Evolutionary conservation across 2,329 filamentous ascomycete species (phyloP), one percentile per base, ranked within the genome.

Genomic region (Aspergillus phoenicis): DNA sequence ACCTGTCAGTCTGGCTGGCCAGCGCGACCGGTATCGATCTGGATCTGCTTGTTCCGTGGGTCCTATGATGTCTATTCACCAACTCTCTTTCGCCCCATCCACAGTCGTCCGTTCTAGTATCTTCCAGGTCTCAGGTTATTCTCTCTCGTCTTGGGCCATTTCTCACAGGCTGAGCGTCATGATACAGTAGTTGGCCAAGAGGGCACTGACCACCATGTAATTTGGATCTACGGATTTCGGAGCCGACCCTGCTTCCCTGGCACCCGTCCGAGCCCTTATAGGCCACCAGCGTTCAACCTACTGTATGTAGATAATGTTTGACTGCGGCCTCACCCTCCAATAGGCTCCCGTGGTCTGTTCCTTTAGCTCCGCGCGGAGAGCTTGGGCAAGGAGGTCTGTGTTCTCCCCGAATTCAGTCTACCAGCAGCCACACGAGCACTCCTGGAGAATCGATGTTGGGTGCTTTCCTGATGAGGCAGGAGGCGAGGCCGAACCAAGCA

Each of bases 1-100:
- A 56, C 53, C 53, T 56, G 41, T 56, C 53, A 56, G n/a, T 30
- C n/a, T 30, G 52, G 38, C 39, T 24, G 45, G 53, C 53, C 39
- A 56, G n/a, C 39, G 24, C 22, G 39, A 15, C 53, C 28, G 53
- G 13, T 17, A 56, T 51, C 47, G 53, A 56, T 41, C 52, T 56
- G 43, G 24, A 13, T 45, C 41, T 56, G 24, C 24, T 33, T 36
- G 53, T 56, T 47, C 53, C 53, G 30, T 56, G 53, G 53, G 26
- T 56, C 53, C 26, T 13, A 33, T 13, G 26, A 56, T 45, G 39
- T 33, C 38, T 45, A 30, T 56, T 56, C 53, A 26, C 26, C 26
- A 47, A 56, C 39, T 55, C 36, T 30, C 11, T 53, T 53, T n/a
- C 26, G 41, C 41, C 41, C 41, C 41, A 45, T 45, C 41, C 41